A percentile compares a stretch with the other conserved stretches of the same genome.
These are phyloP conservation scores for Balansia obtecta DNA, from an alignment of 2,329 filamentous ascomycete genomes.

Conservation along the genomic window DNA sequence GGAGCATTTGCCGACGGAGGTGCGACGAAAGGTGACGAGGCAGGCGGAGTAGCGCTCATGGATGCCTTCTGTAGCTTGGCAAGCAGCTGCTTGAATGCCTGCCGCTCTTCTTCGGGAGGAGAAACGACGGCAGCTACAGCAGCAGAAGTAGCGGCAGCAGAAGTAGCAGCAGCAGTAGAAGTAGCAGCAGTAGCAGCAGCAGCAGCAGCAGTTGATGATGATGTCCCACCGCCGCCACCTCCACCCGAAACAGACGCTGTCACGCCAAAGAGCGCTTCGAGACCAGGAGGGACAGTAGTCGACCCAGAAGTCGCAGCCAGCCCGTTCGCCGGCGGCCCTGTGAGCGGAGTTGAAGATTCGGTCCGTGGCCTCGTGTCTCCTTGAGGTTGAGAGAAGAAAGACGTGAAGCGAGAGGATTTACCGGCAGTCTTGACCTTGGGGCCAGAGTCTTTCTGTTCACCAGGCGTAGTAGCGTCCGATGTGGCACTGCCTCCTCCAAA, in stretches of 20 bases:
- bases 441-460: constrained; percentile 29
- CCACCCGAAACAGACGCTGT: not conserved
- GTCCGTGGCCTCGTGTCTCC: constrained; percentile 39
- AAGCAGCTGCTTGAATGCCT: constrained; percentile 73
- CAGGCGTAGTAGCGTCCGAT: constrained; percentile 38
- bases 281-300: constrained; percentile 3
- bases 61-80: constrained; percentile 63
- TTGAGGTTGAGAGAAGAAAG: constrained; percentile 49
- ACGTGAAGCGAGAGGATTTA: constrained; percentile 78
- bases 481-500: constrained; percentile 30
- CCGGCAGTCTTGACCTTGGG: constrained; percentile 40
- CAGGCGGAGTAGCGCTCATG: constrained; percentile 31
- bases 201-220: too few species aligned
- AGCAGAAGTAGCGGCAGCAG: too few species aligned
- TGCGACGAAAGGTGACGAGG: constrained; percentile 29
- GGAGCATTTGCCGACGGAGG: constrained; percentile 21
- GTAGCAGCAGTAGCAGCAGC: too few species aligned
- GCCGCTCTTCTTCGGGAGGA: constrained; percentile 56
- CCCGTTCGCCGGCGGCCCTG: constrained; percentile 15
- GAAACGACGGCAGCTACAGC: not conserved
- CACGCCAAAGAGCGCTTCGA: constrained; percentile 4
- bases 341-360: constrained; percentile 34
- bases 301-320: constrained; percentile 3
- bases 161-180: too few species aligned
- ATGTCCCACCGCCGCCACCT: not conserved